phyloP scores from a whole-genome alignment of 106 monocot species.

The Hemerocallis citrina region DNA sequence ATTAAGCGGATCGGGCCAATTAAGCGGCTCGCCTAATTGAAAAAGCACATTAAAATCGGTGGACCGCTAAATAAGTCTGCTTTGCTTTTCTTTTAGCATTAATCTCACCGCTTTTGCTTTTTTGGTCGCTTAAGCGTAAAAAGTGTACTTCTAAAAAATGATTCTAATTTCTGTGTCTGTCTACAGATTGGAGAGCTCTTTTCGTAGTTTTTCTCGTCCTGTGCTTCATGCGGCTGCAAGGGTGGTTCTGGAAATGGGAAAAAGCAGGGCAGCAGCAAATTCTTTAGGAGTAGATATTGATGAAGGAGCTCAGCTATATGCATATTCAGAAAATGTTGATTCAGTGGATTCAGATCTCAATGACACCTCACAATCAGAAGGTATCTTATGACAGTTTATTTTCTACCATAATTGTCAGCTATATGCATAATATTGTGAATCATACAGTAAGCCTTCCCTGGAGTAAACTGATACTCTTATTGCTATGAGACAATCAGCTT shows the following conservation, averaged over 20 bases:
- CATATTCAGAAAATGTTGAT: slow-evolving; percentile 72
- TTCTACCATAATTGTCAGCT: too few species aligned
- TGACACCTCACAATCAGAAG: slow-evolving; percentile 61
- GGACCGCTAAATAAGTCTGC: too few species aligned
- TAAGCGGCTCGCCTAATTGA: too few species aligned
- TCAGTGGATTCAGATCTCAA: slow-evolving; percentile 61
- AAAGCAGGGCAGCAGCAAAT: slow-evolving; percentile 96
- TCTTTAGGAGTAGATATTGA: slow-evolving; percentile 64
- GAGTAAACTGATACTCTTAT: too few species aligned
- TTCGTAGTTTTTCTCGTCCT: slow-evolving; percentile 95
- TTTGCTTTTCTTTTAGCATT: not conserved
- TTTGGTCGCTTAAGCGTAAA: too few species aligned
- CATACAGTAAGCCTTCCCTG: too few species aligned
- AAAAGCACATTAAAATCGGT: too few species aligned
- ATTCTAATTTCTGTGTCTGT: not conserved
- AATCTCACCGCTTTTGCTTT: too few species aligned
- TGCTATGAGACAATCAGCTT: too few species aligned
- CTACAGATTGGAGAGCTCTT: slow-evolving; percentile 83
- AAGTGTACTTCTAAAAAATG: too few species aligned
- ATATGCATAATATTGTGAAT: too few species aligned
- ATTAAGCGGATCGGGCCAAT: too few species aligned
- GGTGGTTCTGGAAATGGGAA: slow-evolving; percentile 98
- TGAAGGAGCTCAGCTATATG: slow-evolving; percentile 61
- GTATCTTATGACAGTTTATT: slow-evolving; percentile 17
- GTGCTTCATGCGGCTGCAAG: slow-evolving; percentile 95